Evolutionary conservation across 2,329 filamentous ascomycete genomes (phyloP).

Genomic region (Dactylellina drechsleri): DNA sequence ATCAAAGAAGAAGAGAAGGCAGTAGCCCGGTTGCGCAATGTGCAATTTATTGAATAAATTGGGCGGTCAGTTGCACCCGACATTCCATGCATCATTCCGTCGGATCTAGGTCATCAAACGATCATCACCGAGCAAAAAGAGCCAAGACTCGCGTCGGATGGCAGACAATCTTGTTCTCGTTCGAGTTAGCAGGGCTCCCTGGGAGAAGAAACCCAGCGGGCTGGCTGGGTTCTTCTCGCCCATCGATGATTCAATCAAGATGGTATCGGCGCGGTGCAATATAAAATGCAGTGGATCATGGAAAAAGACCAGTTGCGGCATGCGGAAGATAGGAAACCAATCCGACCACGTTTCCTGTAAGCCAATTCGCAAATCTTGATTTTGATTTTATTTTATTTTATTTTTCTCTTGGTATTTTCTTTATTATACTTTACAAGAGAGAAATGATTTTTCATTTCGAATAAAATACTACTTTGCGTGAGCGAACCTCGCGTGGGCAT

Average conservation of each 20-base stretch:
- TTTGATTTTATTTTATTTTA: too few species aligned
- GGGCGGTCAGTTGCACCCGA: constrained; percentile 43
- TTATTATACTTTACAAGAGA: neutral
- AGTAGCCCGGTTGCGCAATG: constrained; percentile 3
- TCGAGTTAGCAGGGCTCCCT: neutral
- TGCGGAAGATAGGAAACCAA: too few species aligned
- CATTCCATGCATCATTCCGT: constrained; percentile 52
- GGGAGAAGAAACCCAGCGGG: too few species aligned
- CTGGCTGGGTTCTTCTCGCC: too few species aligned
- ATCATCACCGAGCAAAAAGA: constrained; percentile 22
- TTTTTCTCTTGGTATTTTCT: neutral
- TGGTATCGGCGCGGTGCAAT: too few species aligned
- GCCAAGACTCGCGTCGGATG: constrained; percentile 48
- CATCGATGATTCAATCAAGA: too few species aligned
- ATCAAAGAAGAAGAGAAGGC: constrained; percentile 11
- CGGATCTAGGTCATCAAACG: constrained; percentile 34
- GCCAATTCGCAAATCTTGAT: too few species aligned
- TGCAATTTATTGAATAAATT: neutral
- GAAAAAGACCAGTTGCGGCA: too few species aligned
- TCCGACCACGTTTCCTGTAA: too few species aligned
- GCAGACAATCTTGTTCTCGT: neutral
- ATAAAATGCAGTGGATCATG: neutral
- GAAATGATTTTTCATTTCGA: constrained; percentile 23
- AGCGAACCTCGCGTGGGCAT: constrained; percentile 40
- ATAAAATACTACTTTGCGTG: constrained; percentile 12